Evolutionary conservation across 148 eudicot species (phyloP).

Genomic region (Mesembryanthemum crystallinum): DNA sequence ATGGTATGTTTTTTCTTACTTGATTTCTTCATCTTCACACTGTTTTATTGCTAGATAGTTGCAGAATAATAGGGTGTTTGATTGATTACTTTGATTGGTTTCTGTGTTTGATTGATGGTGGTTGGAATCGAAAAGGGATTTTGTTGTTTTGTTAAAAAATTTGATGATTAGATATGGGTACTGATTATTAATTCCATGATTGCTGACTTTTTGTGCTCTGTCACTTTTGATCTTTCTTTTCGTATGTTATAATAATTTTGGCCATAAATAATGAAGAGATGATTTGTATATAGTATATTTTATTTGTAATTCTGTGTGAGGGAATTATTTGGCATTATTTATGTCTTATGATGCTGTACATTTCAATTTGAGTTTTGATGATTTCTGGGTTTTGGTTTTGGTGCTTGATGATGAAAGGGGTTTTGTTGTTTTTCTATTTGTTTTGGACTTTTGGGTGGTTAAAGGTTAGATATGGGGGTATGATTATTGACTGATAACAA

Average conservation of each 20-base stretch:
- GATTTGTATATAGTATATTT: no score
- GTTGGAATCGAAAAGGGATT: background rate
- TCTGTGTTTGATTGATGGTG: background rate
- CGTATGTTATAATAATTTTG: background rate
- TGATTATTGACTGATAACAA: background rate
- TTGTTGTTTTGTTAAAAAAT: background rate
- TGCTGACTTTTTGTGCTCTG: background rate
- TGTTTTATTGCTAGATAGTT: no score
- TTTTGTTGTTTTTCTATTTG: background rate
- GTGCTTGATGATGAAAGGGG: background rate
- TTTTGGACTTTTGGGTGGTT: no score
- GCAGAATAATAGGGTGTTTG: no score
- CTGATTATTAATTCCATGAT: background rate
- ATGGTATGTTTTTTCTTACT: background rate
- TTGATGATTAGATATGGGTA: slow-evolving; percentile 7
- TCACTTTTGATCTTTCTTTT: background rate
- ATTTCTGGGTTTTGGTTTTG: background rate
- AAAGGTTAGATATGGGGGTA: background rate
- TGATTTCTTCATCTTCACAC: no score
- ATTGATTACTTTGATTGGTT: no score
- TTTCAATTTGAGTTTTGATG: no score
- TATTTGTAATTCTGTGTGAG: no score
- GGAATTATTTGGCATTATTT: no score
- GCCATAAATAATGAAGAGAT: no score
- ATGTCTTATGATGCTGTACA: no score